A percentile compares a stretch with the other conserved stretches of the same genome.
These are phyloP conservation scores for Thalassiosira livingstoniorum DNA, from an alignment of 352 stramenopile genomes.

Conservation along the genomic window DNA sequence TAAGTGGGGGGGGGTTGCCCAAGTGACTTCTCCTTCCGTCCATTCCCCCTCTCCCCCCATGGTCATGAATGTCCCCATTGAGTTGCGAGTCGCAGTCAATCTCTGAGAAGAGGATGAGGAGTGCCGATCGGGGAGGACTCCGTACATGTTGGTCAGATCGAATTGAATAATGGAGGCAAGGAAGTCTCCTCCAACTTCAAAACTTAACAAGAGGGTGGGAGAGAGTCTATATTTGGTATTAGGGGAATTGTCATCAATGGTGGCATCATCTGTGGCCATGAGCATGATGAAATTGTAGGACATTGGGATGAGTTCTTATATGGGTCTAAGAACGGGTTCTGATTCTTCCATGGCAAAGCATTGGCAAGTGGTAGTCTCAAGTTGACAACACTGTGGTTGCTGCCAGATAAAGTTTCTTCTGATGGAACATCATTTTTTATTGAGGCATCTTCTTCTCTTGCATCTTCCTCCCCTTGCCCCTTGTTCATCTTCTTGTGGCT, in stretches of 20 bases:
- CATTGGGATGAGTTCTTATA: conserved; percentile 13
- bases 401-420: conserved; percentile 1
- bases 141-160: conserved; percentile 22
- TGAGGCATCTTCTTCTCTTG: not conserved
- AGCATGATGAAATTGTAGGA: conserved; percentile 20
- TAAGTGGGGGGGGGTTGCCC: conserved; percentile 6
- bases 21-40: conserved; percentile 19
- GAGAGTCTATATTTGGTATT: conserved; percentile 4
- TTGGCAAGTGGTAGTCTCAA: not conserved
- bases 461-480: not conserved
- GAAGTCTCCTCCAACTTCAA: conserved; percentile 5
- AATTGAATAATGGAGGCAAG: conserved; percentile 26
- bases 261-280: conserved; percentile 23
- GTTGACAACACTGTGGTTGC: not conserved
- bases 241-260: conserved; percentile 13
- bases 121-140: conserved; percentile 11
- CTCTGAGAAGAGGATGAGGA: conserved; percentile 21
- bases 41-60: not conserved
- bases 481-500: no score
- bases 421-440: no score
- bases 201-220: conserved; percentile 8
- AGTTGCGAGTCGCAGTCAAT: conserved; percentile 14
- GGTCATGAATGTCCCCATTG: conserved; percentile 10
- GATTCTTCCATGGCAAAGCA: not conserved
- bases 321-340: not conserved